These are phyloP conservation scores for Ganoderma leucocontextum DNA, from an alignment of 1,284 basidiomycete species.

Conservation along the genomic window DNA sequence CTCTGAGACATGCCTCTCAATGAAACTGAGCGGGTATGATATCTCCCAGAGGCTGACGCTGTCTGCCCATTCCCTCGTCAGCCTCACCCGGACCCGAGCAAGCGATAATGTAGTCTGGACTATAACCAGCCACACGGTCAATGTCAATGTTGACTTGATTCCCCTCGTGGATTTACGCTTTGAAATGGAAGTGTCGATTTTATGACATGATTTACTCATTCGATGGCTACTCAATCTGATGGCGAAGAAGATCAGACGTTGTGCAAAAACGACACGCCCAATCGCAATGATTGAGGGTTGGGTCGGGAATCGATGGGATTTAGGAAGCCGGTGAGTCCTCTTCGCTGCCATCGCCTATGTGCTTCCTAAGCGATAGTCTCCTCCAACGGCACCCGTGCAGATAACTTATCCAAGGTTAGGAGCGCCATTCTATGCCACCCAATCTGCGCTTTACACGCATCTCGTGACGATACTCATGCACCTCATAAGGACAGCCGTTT, in stretches of 20 bases:
- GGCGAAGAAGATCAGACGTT: background rate
- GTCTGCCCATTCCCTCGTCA: constrained; percentile 15
- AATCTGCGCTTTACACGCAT: background rate
- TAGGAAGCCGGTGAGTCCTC: background rate
- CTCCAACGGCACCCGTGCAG: background rate
- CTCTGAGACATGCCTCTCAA: background rate
- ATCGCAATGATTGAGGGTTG: background rate
- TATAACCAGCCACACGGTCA: background rate
- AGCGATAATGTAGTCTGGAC: background rate
- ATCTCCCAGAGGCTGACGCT: constrained; percentile 3
- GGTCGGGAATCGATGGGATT: background rate
- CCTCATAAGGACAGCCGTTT: background rate
- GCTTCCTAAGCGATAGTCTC: background rate
- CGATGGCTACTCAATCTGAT: background rate
- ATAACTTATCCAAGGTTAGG: background rate
- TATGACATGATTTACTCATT: background rate
- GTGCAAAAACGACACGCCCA: background rate
- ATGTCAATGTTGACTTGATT: background rate
- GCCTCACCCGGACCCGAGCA: constrained; percentile 18
- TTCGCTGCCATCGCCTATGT: background rate
- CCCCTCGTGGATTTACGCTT: background rate
- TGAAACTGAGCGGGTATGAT: background rate
- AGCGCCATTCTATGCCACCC: background rate
- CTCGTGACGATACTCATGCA: background rate
- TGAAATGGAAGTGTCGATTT: background rate